These are phyloP conservation scores for Linanthus parryae DNA, from an alignment of 148 eudicot genomes.

Conservation along the genomic window DNA sequence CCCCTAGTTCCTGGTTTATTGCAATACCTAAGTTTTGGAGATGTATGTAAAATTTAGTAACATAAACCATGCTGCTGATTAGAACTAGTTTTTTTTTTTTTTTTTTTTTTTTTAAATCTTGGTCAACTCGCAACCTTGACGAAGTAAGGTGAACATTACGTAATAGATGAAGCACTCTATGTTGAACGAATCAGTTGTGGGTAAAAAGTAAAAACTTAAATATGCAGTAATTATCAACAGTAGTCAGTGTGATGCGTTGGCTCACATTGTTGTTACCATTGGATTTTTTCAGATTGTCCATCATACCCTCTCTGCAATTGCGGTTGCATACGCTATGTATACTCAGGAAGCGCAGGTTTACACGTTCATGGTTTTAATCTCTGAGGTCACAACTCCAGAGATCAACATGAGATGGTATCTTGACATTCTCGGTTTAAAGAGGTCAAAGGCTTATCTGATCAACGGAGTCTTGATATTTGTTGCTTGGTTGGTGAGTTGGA, in stretches of 20 bases:
- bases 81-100: not conserved
- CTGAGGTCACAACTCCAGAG: conserved; percentile 96
- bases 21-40: too few species aligned
- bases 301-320: conserved; percentile 84
- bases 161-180: not conserved
- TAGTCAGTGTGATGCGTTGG: too few species aligned
- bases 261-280: too few species aligned
- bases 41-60: too few species aligned
- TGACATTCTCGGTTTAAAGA: conserved; percentile 74
- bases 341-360: conserved; percentile 97
- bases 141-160: not conserved
- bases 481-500: conserved; percentile 98
- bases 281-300: conserved; percentile 60
- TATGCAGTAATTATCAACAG: too few species aligned
- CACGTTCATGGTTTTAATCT: conserved; percentile 95
- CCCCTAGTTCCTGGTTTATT: too few species aligned
- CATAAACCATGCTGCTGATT: not conserved
- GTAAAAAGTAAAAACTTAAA: not conserved
- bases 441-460: conserved; percentile 75
- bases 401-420: conserved; percentile 98
- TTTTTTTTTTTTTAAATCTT: not conserved
- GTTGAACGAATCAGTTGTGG: not conserved
- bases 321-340: conserved; percentile 90
- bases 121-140: too few species aligned
- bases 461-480: conserved; percentile 88